These are phyloP conservation scores for Blastobotrys persicus DNA, from an alignment of 1,139 yeast species.

Conservation along the genomic window DNA sequence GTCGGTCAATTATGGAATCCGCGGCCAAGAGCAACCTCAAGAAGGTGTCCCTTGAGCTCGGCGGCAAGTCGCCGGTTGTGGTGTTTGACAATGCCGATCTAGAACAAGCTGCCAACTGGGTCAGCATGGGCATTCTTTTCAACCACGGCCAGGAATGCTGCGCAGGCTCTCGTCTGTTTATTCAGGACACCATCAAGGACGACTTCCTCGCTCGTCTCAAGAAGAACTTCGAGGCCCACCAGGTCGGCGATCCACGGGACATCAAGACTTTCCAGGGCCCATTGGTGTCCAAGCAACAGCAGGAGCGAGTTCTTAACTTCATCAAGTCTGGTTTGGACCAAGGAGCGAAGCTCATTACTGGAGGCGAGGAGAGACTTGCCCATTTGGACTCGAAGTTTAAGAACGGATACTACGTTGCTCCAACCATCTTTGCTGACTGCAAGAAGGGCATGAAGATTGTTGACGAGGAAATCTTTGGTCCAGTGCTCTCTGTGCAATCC, in stretches of 20 bases:
- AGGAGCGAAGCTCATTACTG: constrained; percentile 64
- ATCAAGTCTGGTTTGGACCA: constrained; percentile 61
- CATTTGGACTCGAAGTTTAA: background rate
- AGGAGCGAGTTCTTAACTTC: constrained; percentile 60
- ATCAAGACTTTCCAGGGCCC: constrained; percentile 8
- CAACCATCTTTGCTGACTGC: constrained; percentile 75
- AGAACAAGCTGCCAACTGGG: constrained; percentile 58
- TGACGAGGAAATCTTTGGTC: constrained; percentile 83
- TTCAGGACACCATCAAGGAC: constrained; percentile 75
- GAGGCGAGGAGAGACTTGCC: constrained; percentile 37
- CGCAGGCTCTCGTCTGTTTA: constrained; percentile 79
- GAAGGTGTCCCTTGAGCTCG: constrained; percentile 77
- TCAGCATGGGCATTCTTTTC: constrained; percentile 63
- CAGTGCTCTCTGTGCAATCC: constrained; percentile 74
- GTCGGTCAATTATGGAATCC: constrained; percentile 67
- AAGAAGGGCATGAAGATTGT: constrained; percentile 63
- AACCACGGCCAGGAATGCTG: constrained; percentile 89
- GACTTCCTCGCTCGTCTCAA: constrained; percentile 51
- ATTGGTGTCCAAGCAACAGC: constrained; percentile 42
- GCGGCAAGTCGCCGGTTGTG: constrained; percentile 84
- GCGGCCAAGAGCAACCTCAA: constrained; percentile 48
- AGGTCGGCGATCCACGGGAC: constrained; percentile 8
- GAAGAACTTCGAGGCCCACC: constrained; percentile 31
- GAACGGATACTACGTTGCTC: constrained; percentile 68
- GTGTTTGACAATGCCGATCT: constrained; percentile 73